Conservation (phyloP, 2,329 filamentous ascomycete species). For the Claviceps africana region DNA sequence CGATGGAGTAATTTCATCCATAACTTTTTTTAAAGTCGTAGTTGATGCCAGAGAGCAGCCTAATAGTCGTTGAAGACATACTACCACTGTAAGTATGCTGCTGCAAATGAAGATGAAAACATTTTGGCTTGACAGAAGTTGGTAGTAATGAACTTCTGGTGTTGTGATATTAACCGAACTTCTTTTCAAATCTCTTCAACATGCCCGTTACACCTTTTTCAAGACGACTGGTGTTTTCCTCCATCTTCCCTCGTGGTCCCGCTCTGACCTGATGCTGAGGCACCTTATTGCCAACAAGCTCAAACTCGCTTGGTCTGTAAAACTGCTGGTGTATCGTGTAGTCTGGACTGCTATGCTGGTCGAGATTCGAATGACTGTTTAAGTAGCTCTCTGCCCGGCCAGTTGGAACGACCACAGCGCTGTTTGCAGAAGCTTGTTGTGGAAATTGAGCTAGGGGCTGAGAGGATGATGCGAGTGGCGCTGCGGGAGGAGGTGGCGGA, state of each 20-base stretch:
- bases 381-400: conserved; percentile 44
- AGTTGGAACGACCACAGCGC: conserved; percentile 28
- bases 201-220: conserved; percentile 59
- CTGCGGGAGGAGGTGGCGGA: conserved; percentile 17
- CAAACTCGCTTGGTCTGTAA: conserved; percentile 53
- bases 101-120: background rate
- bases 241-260: conserved; percentile 39
- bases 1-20: background rate
- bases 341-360: conserved; percentile 19
- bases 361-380: conserved; percentile 20
- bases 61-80: no score
- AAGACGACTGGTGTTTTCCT: conserved; percentile 49
- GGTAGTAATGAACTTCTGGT: background rate
- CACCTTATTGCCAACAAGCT: conserved; percentile 22
- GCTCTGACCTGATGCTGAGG: conserved; percentile 29
- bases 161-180: conserved; percentile 33
- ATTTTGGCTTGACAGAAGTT: background rate
- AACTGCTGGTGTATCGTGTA: conserved; percentile 54
- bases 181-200: conserved; percentile 69
- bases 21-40: background rate
- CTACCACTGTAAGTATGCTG: background rate
- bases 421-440: conserved; percentile 21
- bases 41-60: background rate
- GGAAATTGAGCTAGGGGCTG: conserved; percentile 10
- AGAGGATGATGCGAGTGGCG: conserved; percentile 8